These are phyloP conservation scores for Nakaseomyces nivariensis DNA, from an alignment of 1,139 yeast species.

Conservation along the genomic window DNA sequence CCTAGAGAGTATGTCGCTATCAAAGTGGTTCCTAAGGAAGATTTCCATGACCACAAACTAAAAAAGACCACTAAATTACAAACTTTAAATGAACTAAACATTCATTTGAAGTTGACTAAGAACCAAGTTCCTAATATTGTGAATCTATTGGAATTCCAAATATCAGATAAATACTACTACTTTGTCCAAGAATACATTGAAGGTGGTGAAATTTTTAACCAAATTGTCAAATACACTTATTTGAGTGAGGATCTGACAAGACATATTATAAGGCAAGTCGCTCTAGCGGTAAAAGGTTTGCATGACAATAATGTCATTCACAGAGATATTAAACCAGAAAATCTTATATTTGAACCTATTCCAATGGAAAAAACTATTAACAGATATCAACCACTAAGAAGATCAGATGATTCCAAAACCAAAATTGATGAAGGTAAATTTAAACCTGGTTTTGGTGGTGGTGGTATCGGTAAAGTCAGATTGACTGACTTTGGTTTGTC, in stretches of 20 bases:
- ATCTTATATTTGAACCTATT: conserved; percentile 71
- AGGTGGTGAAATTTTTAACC: conserved; percentile 94
- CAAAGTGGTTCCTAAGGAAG: conserved; percentile 56
- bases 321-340: conserved; percentile 92
- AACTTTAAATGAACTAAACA: conserved; percentile 66
- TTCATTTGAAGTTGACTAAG: conserved; percentile 27
- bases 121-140: conserved; percentile 47
- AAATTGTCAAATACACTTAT: conserved; percentile 84
- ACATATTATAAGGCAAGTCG: conserved; percentile 77
- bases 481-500: conserved; percentile 91
- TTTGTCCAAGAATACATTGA: conserved; percentile 75
- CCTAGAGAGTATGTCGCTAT: conserved; percentile 43
- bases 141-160: conserved; percentile 56
- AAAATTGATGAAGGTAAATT: conserved; percentile 85
- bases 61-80: conserved; percentile 13
- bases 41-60: conserved; percentile 5
- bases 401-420: conserved; percentile 58
- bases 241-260: conserved; percentile 77
- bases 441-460: conserved; percentile 71
- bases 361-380: conserved; percentile 42
- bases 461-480: conserved; percentile 77
- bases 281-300: conserved; percentile 68
- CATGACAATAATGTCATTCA: conserved; percentile 86
- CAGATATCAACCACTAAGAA: conserved; percentile 38
- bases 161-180: conserved; percentile 57